phyloP scores from a whole-genome alignment of 2,329 filamentous ascomycete genomes.

The Aspergillus pseudotamarii region DNA sequence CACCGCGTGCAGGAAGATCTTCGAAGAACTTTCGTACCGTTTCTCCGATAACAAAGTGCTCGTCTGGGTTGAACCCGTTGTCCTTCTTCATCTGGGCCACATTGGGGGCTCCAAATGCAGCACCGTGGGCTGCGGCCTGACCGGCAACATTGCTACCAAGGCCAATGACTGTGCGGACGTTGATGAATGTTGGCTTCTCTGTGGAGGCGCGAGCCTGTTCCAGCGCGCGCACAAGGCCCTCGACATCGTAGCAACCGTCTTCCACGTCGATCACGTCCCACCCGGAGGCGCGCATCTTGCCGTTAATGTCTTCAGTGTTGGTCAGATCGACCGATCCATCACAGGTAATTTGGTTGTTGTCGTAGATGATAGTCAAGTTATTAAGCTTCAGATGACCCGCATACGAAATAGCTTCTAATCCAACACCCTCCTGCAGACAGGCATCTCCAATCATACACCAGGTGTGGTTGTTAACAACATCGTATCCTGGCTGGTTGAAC shows the following conservation, averaged over 20 bases:
- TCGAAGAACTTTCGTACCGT: constrained; percentile 57
- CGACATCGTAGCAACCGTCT: constrained; percentile 57
- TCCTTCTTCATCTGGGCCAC: constrained; percentile 58
- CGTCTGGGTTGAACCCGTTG: constrained; percentile 54
- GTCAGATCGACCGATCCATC: constrained; percentile 59
- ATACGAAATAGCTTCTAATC: constrained; percentile 59
- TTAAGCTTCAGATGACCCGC: constrained; percentile 59
- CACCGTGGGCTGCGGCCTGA: constrained; percentile 59
- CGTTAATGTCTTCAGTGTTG: constrained; percentile 60
- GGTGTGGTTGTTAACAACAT: constrained; percentile 55
- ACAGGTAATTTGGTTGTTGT: constrained; percentile 64
- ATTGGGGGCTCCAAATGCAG: constrained; percentile 57
- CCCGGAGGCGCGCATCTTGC: constrained; percentile 60
- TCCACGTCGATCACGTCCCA: constrained; percentile 60
- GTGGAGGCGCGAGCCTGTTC: constrained; percentile 46
- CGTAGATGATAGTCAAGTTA: constrained; percentile 62
- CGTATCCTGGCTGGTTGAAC: constrained; percentile 55
- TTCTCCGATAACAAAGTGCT: constrained; percentile 51
- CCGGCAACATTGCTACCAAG: constrained; percentile 51
- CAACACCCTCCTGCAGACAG: constrained; percentile 62
- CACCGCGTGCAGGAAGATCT: constrained; percentile 50
- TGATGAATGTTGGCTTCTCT: constrained; percentile 61
- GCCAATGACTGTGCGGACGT: constrained; percentile 60
- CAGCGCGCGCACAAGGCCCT: constrained; percentile 52
- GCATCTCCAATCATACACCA: constrained; percentile 64